phyloP scores from a whole-genome alignment of 345 rosid species.

The Citrus australasica region DNA sequence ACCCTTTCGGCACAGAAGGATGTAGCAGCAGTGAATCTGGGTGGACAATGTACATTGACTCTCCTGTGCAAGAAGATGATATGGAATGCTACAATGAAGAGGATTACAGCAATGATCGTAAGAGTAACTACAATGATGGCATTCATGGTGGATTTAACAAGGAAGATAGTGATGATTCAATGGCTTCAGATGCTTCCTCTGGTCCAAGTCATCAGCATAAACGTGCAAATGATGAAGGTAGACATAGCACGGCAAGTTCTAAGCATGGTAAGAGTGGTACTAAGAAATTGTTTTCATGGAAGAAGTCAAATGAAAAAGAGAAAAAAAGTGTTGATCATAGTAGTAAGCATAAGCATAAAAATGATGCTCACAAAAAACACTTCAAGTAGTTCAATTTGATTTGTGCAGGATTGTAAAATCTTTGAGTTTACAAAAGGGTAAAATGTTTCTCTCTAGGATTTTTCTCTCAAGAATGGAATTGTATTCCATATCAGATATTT shows the following conservation, averaged over 20 bases:
- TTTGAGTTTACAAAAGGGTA: neutral
- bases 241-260: conserved; percentile 1
- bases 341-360: conserved; percentile 13
- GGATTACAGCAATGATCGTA: neutral
- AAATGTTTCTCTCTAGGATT: neutral
- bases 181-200: conserved; percentile 83
- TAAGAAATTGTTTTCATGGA: conserved; percentile 25
- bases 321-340: conserved; percentile 26
- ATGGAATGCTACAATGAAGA: conserved; percentile 20
- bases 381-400: conserved; percentile 16
- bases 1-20: conserved; percentile 43
- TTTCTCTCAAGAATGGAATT: conserved; percentile 6
- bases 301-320: conserved; percentile 26
- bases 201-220: conserved; percentile 36
- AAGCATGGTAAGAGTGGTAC: conserved; percentile 25
- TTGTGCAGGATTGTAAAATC: neutral
- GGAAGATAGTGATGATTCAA: conserved; percentile 71
- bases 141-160: conserved; percentile 21
- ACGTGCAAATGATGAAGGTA: conserved; percentile 16
- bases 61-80: conserved; percentile 53
- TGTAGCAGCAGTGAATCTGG: conserved; percentile 87
- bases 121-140: neutral
- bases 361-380: conserved; percentile 18
- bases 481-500: neutral
- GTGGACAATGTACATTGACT: conserved; percentile 67